These are phyloP conservation scores for Phytophthora capsici DNA, from an alignment of 352 stramenopile genomes.

Conservation along the genomic window DNA sequence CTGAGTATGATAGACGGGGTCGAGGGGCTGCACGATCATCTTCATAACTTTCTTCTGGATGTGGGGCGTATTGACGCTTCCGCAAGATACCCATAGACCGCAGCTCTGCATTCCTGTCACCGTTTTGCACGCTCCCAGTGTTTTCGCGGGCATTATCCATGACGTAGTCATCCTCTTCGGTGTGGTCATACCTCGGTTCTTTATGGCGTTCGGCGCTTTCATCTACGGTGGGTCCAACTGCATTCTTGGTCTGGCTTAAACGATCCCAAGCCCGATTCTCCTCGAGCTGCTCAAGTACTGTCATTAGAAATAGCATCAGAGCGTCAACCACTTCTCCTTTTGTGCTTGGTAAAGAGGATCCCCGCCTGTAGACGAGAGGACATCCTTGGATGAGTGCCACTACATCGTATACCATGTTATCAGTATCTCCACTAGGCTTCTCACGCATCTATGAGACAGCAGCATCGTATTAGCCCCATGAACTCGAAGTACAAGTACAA, in stretches of 20 bases:
- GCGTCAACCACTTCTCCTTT: slow-evolving; percentile 49
- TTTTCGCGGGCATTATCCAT: slow-evolving; percentile 4
- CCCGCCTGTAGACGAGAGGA: slow-evolving; percentile 38
- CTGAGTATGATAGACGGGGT: slow-evolving; percentile 30
- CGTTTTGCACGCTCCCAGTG: background rate
- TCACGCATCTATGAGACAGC: slow-evolving; percentile 29
- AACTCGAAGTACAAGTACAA: too few species aligned
- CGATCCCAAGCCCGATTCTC: slow-evolving; percentile 34
- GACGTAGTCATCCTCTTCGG: slow-evolving; percentile 3
- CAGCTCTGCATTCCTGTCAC: slow-evolving; percentile 21
- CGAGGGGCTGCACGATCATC: slow-evolving; percentile 32
- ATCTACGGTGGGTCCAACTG: background rate
- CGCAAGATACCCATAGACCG: slow-evolving; percentile 34
- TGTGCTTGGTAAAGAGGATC: slow-evolving; percentile 31
- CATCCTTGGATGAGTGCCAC: slow-evolving; percentile 48
- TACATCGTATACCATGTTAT: slow-evolving; percentile 40
- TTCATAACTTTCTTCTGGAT: slow-evolving; percentile 14
- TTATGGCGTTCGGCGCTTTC: slow-evolving; percentile 10
- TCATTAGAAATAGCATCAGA: slow-evolving; percentile 52
- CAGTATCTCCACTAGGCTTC: slow-evolving; percentile 20
- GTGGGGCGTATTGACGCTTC: slow-evolving; percentile 43
- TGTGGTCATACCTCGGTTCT: slow-evolving; percentile 1
- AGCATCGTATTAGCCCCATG: slow-evolving; percentile 16
- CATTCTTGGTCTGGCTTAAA: slow-evolving; percentile 18
- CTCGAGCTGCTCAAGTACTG: slow-evolving; percentile 43